A percentile compares a stretch with the other conserved stretches of the same genome.
Evolutionary conservation across 1,139 yeast species (phyloP).

Genomic region (Debaryomyces sp.): DNA sequence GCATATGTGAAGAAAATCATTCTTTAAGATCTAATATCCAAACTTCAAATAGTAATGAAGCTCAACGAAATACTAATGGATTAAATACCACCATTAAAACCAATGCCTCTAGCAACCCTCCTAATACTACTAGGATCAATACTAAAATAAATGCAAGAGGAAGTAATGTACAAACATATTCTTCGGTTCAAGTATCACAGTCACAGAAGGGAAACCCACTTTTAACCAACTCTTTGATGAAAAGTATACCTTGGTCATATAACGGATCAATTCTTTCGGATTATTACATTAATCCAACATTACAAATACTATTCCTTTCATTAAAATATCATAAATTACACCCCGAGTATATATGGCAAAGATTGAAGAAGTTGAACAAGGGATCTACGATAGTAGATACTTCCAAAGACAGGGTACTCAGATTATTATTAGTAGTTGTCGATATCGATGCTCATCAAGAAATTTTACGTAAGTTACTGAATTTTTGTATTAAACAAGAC

Average conservation of each 20-base stretch:
- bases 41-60: background rate
- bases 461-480: slow-evolving; percentile 67
- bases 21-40: background rate
- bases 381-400: slow-evolving; percentile 25
- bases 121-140: background rate
- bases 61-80: background rate
- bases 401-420: slow-evolving; percentile 48
- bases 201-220: slow-evolving; percentile 50
- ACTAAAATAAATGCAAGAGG: background rate
- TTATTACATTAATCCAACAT: slow-evolving; percentile 64
- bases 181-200: slow-evolving; percentile 26
- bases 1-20: background rate
- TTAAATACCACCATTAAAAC: background rate
- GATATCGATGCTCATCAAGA: slow-evolving; percentile 80
- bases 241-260: slow-evolving; percentile 39
- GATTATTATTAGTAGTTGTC: slow-evolving; percentile 71
- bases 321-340: slow-evolving; percentile 82
- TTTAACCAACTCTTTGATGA: slow-evolving; percentile 40
- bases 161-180: slow-evolving; percentile 14
- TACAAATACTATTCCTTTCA: slow-evolving; percentile 74
- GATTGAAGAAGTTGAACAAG: slow-evolving; percentile 56
- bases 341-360: slow-evolving; percentile 80
- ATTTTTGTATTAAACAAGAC: slow-evolving; percentile 69
- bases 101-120: background rate
- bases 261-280: slow-evolving; percentile 51